Conservation (phyloP, 2,329 filamentous ascomycete species). For the Cladosporium sp. region DNA sequence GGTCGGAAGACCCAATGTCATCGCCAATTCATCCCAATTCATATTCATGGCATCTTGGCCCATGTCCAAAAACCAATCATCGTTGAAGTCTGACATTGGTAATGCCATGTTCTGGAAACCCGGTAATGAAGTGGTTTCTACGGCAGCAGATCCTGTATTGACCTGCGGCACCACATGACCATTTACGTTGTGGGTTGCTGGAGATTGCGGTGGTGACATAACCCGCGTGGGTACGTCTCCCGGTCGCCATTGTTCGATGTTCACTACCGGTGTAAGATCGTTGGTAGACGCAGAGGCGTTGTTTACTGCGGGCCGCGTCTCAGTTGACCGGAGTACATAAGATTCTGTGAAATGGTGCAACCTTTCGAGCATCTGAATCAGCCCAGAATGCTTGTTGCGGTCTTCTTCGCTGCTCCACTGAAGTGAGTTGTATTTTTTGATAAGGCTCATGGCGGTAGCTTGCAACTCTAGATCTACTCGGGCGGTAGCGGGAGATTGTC, state of each 20-base stretch:
- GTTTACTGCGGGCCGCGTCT: not conserved
- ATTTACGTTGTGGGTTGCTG: not conserved
- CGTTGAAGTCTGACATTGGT: not conserved
- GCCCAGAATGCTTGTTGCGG: not conserved
- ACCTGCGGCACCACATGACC: not conserved
- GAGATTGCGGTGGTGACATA: slow-evolving; percentile 1
- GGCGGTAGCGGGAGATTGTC: slow-evolving; percentile 3
- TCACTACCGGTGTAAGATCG: not conserved
- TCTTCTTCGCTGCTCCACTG: not conserved
- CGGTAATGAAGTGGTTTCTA: not conserved
- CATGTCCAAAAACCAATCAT: slow-evolving; percentile 1
- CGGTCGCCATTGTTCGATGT: not conserved
- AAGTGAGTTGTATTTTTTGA: not conserved
- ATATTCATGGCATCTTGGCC: not conserved
- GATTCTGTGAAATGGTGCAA: not conserved
- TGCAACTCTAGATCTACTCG: slow-evolving; percentile 1
- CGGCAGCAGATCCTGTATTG: not conserved
- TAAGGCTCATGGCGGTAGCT: slow-evolving; percentile 2
- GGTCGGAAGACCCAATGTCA: not conserved
- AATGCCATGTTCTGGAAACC: not conserved
- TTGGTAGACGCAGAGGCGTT: not conserved
- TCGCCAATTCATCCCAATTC: not conserved
- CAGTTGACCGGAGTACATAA: not conserved
- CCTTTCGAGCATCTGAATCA: not conserved
- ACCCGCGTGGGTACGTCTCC: not conserved